phyloP scores from a whole-genome alignment of 768 basidiomycete species.

The Naganishia vishniacii region DNA sequence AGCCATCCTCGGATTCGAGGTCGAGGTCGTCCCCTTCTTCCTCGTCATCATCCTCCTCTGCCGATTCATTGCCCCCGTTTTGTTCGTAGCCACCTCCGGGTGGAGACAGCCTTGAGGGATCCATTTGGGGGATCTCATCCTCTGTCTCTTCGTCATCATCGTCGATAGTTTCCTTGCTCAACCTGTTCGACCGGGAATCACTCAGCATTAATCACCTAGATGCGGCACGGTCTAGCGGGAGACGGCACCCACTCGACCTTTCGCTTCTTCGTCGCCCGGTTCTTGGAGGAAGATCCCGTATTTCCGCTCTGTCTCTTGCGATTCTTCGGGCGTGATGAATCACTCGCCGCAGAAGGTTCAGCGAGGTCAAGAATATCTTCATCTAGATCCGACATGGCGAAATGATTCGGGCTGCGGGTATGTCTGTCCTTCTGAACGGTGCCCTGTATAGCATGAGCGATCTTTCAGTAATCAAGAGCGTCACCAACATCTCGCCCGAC shows the following conservation, averaged over 20 bases:
- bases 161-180: slow-evolving; percentile 13
- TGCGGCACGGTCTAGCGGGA: neutral
- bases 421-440: too few species aligned
- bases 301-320: slow-evolving; percentile 18
- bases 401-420: too few species aligned
- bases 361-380: slow-evolving; percentile 28
- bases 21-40: slow-evolving; percentile 38
- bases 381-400: slow-evolving; percentile 26
- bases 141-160: slow-evolving; percentile 28
- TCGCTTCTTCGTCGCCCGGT: slow-evolving; percentile 21
- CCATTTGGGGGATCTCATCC: slow-evolving; percentile 22
- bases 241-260: slow-evolving; percentile 17
- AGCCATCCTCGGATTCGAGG: slow-evolving; percentile 41
- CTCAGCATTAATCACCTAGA: neutral
- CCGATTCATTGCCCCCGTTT: neutral
- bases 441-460: too few species aligned
- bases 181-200: neutral
- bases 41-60: slow-evolving; percentile 26
- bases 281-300: neutral
- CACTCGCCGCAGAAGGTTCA: slow-evolving; percentile 12
- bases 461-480: too few species aligned
- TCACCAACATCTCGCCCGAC: neutral
- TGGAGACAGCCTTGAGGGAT: slow-evolving; percentile 6
- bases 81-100: neutral
- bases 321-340: slow-evolving; percentile 11